Percentiles rank a stretch among this genome's conserved stretches.
Conservation (phyloP, 2,329 filamentous ascomycete genomes). For the Exophiala sp. region DNA sequence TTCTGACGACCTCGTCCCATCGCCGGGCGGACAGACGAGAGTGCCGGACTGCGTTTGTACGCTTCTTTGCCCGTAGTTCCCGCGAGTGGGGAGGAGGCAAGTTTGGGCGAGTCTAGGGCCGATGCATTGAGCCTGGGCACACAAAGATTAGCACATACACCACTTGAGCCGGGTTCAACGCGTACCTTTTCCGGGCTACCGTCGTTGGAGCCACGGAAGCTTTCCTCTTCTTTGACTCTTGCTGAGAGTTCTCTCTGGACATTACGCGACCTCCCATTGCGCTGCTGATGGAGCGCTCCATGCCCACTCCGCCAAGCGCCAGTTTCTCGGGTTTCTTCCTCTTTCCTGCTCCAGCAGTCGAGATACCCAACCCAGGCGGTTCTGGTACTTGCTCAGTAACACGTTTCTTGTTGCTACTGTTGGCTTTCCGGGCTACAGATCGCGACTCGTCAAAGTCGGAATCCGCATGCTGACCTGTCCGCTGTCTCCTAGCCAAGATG, state of each 20-base stretch:
- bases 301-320: constrained; percentile 41
- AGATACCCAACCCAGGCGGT: constrained; percentile 61
- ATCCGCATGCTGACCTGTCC: constrained; percentile 61
- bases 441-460: constrained; percentile 72
- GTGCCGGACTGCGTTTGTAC: constrained; percentile 59
- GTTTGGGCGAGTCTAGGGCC: constrained; percentile 62
- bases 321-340: constrained; percentile 61
- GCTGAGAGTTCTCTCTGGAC: constrained; percentile 29
- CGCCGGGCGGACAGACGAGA: constrained; percentile 58
- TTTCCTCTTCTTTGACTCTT: constrained; percentile 30
- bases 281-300: constrained; percentile 66
- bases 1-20: constrained; percentile 73
- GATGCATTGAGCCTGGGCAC: constrained; percentile 30
- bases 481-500: constrained; percentile 53
- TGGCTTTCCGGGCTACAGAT: constrained; percentile 56
- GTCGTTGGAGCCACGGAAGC: constrained; percentile 31
- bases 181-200: constrained; percentile 68
- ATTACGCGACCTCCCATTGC: constrained; percentile 24
- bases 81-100: constrained; percentile 72
- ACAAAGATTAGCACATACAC: neutral
- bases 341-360: constrained; percentile 60
- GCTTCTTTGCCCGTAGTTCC: constrained; percentile 61
- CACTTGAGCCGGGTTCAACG: constrained; percentile 11
- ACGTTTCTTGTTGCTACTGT: constrained; percentile 59
- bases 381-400: constrained; percentile 49